Conservation (phyloP, 352 stramenopile species). For the Elongisporangium senticosum region DNA sequence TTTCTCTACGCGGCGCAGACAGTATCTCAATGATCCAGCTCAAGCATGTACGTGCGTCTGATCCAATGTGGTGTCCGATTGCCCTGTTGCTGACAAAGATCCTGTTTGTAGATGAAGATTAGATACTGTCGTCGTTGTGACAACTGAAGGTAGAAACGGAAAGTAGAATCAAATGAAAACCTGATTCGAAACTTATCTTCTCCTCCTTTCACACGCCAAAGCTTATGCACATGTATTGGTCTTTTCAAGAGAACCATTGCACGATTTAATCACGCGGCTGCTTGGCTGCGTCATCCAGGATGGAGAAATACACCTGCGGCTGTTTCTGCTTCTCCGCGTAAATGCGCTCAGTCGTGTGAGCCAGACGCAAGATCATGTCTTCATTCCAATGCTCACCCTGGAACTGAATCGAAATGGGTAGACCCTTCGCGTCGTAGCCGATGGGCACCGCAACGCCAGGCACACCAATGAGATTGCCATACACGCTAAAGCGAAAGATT, state of each 20-base stretch:
- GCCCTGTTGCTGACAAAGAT: slow-evolving; percentile 1
- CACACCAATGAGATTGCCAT: slow-evolving; percentile 86
- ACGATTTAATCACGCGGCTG: slow-evolving; percentile 2
- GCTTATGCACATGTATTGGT: not conserved
- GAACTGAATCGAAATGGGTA: slow-evolving; percentile 80
- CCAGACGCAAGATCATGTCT: slow-evolving; percentile 62
- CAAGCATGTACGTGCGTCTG: slow-evolving; percentile 16
- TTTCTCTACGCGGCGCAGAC: slow-evolving; percentile 37
- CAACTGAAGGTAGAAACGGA: too few relatives aligned
- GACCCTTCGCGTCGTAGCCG: slow-evolving; percentile 46
- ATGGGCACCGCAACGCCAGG: slow-evolving; percentile 72
- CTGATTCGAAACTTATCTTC: not conserved
- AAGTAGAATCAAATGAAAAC: too few relatives aligned
- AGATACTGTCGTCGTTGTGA: slow-evolving; percentile 3
- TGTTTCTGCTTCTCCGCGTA: slow-evolving; percentile 35
- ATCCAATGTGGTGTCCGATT: not conserved
- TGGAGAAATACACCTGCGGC: slow-evolving; percentile 63
- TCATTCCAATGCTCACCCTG: slow-evolving; percentile 75
- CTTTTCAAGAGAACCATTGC: not conserved
- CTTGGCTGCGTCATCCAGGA: slow-evolving; percentile 41
- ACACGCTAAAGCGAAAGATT: slow-evolving; percentile 81
- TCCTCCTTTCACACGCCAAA: slow-evolving; percentile 1
- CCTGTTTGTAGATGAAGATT: slow-evolving; percentile 18
- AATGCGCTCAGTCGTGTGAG: slow-evolving; percentile 38
- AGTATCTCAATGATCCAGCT: slow-evolving; percentile 46